phyloP scores from a whole-genome alignment of 306 rosid species.

The Ormosia emarginata region DNA sequence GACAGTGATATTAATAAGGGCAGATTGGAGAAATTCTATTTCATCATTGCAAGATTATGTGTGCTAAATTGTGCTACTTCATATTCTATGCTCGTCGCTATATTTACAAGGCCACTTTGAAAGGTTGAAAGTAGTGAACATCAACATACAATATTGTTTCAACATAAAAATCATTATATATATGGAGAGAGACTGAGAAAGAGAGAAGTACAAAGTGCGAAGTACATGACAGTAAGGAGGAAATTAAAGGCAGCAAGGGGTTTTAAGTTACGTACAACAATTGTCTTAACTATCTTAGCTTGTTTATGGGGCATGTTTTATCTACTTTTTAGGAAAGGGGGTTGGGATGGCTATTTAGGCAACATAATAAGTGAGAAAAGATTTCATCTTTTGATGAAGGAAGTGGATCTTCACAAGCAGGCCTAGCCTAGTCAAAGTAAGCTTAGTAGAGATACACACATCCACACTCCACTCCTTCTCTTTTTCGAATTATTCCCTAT shows the following conservation, averaged over 20 bases:
- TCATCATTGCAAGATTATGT: constrained; percentile 23
- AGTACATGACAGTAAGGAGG: neutral
- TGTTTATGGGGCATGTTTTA: neutral
- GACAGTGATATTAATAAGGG: constrained; percentile 42
- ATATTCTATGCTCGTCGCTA: constrained; percentile 28
- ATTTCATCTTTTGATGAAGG: constrained; percentile 3
- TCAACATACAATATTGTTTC: neutral
- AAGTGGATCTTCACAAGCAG: neutral
- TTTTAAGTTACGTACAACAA: neutral
- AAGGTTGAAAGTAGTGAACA: neutral
- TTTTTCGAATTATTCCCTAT: neutral
- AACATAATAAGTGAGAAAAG: neutral
- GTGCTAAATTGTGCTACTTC: constrained; percentile 25
- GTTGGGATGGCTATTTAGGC: neutral
- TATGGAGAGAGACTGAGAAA: neutral
- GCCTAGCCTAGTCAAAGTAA: neutral
- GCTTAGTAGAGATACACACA: neutral
- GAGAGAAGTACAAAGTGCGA: neutral
- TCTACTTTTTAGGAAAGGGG: neutral
- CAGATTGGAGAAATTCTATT: constrained; percentile 43
- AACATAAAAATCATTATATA: neutral
- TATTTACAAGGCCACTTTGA: constrained; percentile 15
- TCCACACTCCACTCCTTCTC: neutral
- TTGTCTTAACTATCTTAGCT: neutral
- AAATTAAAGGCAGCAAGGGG: neutral